These are phyloP conservation scores for Micractinium sp. DNA, from an alignment of 139 green algal species.

Conservation along the genomic window DNA sequence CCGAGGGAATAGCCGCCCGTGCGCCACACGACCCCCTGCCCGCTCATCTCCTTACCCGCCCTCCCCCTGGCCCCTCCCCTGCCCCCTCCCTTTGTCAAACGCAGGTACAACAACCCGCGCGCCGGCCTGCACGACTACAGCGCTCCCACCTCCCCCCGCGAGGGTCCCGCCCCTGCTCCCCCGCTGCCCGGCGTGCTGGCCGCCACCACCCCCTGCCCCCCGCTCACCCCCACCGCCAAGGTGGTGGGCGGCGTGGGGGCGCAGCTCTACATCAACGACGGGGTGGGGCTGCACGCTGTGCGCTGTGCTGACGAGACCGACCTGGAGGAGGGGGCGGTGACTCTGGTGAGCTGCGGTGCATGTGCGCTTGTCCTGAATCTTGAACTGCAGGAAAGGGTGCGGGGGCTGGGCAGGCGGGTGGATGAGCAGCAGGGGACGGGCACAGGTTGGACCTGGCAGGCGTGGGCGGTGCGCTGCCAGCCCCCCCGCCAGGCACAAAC, in stretches of 20 bases:
- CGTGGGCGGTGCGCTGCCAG: too few species aligned
- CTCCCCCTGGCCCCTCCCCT: not conserved
- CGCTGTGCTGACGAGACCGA: constrained; percentile 9
- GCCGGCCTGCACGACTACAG: not conserved
- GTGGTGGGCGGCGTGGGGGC: constrained; percentile 10
- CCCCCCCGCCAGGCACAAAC: too few species aligned
- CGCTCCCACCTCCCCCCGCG: not conserved
- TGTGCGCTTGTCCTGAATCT: not conserved
- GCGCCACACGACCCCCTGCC: not conserved
- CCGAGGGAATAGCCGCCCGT: not conserved
- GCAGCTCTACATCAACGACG: constrained; percentile 50
- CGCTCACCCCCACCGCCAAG: not conserved
- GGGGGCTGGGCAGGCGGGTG: not conserved
- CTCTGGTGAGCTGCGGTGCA: constrained; percentile 19
- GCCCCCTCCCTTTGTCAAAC: not conserved
- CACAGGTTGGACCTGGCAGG: not conserved
- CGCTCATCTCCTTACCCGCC: not conserved
- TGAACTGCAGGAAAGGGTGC: not conserved
- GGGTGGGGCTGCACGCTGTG: constrained; percentile 44
- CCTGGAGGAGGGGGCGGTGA: constrained; percentile 32
- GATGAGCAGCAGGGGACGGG: not conserved
- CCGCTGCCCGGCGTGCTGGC: not conserved
- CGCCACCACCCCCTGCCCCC: not conserved
- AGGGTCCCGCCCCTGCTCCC: not conserved
- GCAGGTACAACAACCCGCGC: constrained; percentile 17